Evolutionary conservation across 2,329 filamentous ascomycete species (phyloP).

Genomic region (Epicoccum nigrum): DNA sequence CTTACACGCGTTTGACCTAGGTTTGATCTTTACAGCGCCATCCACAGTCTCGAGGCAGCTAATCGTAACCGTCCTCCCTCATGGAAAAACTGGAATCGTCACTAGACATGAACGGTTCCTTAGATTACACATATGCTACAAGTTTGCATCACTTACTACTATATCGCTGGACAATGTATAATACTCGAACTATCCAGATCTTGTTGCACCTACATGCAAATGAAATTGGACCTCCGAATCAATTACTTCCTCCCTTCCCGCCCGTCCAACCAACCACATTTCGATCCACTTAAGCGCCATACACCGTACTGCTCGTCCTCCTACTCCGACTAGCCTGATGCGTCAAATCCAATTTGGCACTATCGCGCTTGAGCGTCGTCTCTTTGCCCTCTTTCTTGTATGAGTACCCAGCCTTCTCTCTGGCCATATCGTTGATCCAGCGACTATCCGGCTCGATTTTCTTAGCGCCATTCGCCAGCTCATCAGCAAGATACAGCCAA

Average conservation of each 20-base stretch:
- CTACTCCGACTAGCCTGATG: conserved; percentile 7
- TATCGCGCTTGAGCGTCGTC: conserved; percentile 15
- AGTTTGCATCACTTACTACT: no score
- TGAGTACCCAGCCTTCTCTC: conserved; percentile 65
- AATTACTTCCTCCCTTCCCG: background rate
- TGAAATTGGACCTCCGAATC: no score
- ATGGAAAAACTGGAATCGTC: no score
- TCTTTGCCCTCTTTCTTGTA: conserved; percentile 63
- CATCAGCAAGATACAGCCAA: conserved; percentile 79
- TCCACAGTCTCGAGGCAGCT: no score
- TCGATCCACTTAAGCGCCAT: background rate
- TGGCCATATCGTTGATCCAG: conserved; percentile 78
- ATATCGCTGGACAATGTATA: no score
- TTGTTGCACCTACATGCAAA: no score
- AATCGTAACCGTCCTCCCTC: no score
- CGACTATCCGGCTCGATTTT: conserved; percentile 63
- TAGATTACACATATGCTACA: no score
- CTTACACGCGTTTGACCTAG: conserved; percentile 1
- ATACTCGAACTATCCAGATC: no score
- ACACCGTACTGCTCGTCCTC: no score
- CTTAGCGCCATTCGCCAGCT: conserved; percentile 65
- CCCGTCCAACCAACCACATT: background rate
- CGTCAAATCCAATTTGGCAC: conserved; percentile 11
- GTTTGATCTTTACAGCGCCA: conserved; percentile 7
- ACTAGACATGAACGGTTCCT: no score